Evolutionary conservation across 1,284 basidiomycete genomes (phyloP).

Genomic region (Sanghuangporus sanghuang): DNA sequence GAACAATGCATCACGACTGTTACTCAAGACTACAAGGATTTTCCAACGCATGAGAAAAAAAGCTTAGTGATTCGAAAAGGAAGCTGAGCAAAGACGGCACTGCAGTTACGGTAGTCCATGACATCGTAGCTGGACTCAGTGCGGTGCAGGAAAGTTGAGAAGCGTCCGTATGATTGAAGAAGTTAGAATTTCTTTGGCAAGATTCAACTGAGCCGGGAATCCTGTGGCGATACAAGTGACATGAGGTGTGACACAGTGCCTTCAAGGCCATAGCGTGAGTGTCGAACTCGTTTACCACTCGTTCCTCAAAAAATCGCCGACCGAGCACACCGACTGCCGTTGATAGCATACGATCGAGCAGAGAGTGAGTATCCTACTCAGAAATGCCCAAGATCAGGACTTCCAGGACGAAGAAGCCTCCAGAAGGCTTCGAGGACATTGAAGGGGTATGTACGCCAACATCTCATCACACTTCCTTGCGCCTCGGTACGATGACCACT

Average conservation of each 20-base stretch:
- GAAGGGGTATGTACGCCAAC: constrained; percentile 51
- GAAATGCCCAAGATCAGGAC: constrained; percentile 95
- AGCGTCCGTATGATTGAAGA: too few species aligned
- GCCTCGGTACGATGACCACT: neutral
- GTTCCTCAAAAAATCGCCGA: constrained; percentile 16
- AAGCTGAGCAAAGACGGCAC: neutral
- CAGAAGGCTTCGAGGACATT: constrained; percentile 97
- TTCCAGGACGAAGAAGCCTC: constrained; percentile 89
- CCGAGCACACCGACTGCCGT: constrained; percentile 18
- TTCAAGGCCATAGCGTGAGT: constrained; percentile 11
- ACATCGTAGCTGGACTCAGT: neutral
- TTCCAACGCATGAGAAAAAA: neutral
- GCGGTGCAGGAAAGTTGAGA: neutral
- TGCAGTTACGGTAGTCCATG: neutral
- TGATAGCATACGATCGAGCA: neutral
- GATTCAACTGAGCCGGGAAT: neutral
- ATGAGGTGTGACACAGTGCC: neutral
- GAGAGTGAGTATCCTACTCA: neutral
- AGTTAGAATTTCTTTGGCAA: neutral
- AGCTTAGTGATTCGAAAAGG: neutral
- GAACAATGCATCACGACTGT: constrained; percentile 1
- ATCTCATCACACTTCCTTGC: constrained; percentile 1
- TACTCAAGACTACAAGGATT: neutral
- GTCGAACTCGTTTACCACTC: constrained; percentile 6
- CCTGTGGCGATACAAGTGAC: neutral